Evolutionary conservation across 768 basidiomycete species (phyloP).

Genomic region (Termitomyces sp.): DNA sequence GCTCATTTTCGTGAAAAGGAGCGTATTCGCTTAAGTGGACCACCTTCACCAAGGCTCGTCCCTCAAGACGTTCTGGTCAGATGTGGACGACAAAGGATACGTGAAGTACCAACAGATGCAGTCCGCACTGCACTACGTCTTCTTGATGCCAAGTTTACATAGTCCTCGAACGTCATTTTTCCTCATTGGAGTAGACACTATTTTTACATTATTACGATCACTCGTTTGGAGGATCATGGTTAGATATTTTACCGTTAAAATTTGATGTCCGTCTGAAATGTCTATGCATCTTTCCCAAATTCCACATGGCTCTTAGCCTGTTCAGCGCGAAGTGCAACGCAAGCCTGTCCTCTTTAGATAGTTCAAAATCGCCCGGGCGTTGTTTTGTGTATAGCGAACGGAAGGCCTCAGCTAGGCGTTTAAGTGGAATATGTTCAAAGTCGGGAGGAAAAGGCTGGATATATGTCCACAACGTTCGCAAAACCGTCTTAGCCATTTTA

Average conservation of each 20-base stretch:
- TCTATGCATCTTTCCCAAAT: background rate
- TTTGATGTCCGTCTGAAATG: background rate
- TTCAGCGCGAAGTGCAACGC: slow-evolving; percentile 33
- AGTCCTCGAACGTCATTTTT: slow-evolving; percentile 4
- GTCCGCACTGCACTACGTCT: slow-evolving; percentile 72
- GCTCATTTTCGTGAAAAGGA: slow-evolving; percentile 45
- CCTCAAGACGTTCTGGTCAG: slow-evolving; percentile 57
- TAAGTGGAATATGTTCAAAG: slow-evolving; percentile 37
- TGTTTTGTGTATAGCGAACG: slow-evolving; percentile 28
- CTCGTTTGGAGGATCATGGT: background rate
- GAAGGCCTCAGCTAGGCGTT: slow-evolving; percentile 40
- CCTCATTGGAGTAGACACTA: background rate
- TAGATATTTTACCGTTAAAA: background rate
- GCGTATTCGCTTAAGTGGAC: slow-evolving; percentile 15
- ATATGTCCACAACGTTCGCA: slow-evolving; percentile 60
- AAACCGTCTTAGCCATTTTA: slow-evolving; percentile 41
- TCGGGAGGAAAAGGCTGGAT: slow-evolving; percentile 55
- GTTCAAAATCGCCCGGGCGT: slow-evolving; percentile 11
- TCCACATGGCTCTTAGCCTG: slow-evolving; percentile 8
- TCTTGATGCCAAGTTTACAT: slow-evolving; percentile 58
- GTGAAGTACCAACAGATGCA: slow-evolving; percentile 66
- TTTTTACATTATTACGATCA: background rate
- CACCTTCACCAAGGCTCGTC: slow-evolving; percentile 43
- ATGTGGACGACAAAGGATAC: slow-evolving; percentile 57
- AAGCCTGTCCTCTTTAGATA: slow-evolving; percentile 26